Evolutionary conservation across 2,329 filamentous ascomycete genomes (phyloP), one percentile per base, ranked within the genome.

Genomic region (Ophiognomonia clavigignenti-juglandacearum): DNA sequence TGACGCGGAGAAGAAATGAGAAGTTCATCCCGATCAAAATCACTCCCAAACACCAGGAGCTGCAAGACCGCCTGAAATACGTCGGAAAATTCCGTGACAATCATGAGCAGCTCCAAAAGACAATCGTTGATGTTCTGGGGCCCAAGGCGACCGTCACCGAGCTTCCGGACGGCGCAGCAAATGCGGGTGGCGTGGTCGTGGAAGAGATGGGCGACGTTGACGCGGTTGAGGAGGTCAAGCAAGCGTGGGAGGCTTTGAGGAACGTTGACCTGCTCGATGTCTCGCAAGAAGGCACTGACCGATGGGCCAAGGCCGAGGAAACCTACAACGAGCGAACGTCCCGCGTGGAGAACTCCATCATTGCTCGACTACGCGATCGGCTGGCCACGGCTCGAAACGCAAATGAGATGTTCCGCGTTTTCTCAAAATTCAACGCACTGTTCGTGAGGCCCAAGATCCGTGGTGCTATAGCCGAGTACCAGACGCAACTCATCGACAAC

Each of bases 1-100:
- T 95, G 6, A 96, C 89, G 3, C 82, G 92, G 54, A 86, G 91
- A 57, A 82, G 93, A 57, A 95, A 96, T 60, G 95, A 97, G 66
- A 96, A 95, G 64, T 98, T 98, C 65, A 96, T 98, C 54, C 91
- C 92, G 4, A 97, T 99, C 73, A 97, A 97, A 71, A 91, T 98
- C 64, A 80, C 77, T 54, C 86, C 90, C 52, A 86, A 88, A 58
- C 93, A 98, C 63, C 84, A 82, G 32, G 87, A 92, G 64, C 87
- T 93, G 22, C 90, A 97, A 66, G 85, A 93, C 53, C 83, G 93
- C 36, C 75, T 99, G 56, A 90, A 88, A 60, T 98, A 98, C 64
- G 90, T 99, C 54, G 82, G 83, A 59, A 96, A 88, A 18, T 99
- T 99, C 72, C 83, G 93, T 22, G 87, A 92, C 59, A 96, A 97